Conservation (phyloP, 345 rosid genomes). For the Aurinia saxatilis region DNA sequence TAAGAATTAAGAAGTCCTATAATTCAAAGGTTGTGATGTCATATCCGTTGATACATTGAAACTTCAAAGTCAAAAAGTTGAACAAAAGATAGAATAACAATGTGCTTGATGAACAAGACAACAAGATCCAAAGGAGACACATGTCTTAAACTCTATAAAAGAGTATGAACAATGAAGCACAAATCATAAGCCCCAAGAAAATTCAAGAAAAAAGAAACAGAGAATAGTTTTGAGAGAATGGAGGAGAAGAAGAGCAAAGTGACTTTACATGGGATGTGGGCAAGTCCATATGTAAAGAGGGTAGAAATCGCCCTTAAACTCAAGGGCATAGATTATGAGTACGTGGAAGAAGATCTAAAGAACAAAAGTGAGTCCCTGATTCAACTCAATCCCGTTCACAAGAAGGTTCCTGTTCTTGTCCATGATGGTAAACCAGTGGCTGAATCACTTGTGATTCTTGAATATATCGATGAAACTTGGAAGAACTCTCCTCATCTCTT, state of each 20-base stretch:
- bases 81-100: neutral
- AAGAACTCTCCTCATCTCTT: conserved; percentile 14
- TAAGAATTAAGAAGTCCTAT: too few relatives aligned
- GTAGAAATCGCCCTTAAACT: conserved; percentile 27
- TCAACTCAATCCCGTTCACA: conserved; percentile 29
- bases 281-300: conserved; percentile 22
- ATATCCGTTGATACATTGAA: neutral
- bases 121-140: neutral
- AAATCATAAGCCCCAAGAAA: neutral
- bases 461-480: conserved; percentile 28
- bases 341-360: conserved; percentile 36
- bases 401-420: conserved; percentile 30
- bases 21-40: too few relatives aligned
- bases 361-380: conserved; percentile 13
- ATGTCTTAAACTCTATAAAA: neutral
- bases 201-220: neutral
- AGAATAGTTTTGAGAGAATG: conserved; percentile 2
- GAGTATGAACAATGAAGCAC: neutral
- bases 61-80: neutral
- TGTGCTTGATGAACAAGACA: neutral
- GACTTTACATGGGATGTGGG: conserved; percentile 31
- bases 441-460: conserved; percentile 28
- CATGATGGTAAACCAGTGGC: conserved; percentile 31
- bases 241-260: conserved; percentile 15
- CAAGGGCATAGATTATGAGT: conserved; percentile 20